phyloP scores from a whole-genome alignment of 768 basidiomycete genomes.

The Pulveroboletus sp. region DNA sequence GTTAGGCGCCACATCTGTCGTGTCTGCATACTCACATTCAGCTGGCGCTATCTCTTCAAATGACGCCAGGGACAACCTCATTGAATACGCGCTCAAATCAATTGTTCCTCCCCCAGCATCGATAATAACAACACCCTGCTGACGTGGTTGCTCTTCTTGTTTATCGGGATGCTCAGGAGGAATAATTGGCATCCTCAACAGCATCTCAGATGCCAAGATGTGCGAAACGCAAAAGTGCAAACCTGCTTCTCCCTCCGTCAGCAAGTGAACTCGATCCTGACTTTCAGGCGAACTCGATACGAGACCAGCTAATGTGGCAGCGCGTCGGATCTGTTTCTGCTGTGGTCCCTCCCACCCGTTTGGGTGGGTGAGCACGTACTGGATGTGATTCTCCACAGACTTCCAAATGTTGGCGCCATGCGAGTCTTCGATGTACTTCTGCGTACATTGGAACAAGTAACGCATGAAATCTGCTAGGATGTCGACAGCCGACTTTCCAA shows the following conservation, averaged over 20 bases:
- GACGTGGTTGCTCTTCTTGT: conserved; percentile 20
- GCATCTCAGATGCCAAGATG: conserved; percentile 36
- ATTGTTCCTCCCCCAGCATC: conserved; percentile 49
- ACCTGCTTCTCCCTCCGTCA: conserved; percentile 65
- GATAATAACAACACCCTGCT: conserved; percentile 39
- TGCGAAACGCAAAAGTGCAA: conserved; percentile 52
- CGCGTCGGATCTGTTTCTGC: conserved; percentile 51
- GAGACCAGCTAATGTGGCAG: conserved; percentile 49
- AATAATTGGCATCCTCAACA: conserved; percentile 17
- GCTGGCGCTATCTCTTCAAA: conserved; percentile 37
- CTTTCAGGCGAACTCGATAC: conserved; percentile 37
- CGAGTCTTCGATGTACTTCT: conserved; percentile 44
- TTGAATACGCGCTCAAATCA: conserved; percentile 40
- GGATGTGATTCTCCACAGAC: conserved; percentile 38
- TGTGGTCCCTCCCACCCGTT: conserved; percentile 64
- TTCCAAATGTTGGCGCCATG: conserved; percentile 45
- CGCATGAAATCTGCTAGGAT: conserved; percentile 46
- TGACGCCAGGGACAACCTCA: conserved; percentile 35
- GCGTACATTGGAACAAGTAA: conserved; percentile 42
- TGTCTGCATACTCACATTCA: conserved; percentile 26
- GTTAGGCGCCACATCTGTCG: background rate
- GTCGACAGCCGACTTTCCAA: conserved; percentile 36
- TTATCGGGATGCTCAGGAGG: conserved; percentile 16
- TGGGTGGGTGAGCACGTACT: conserved; percentile 56
- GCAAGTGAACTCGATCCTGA: conserved; percentile 44